Evolutionary conservation across 2,329 filamentous ascomycete genomes (phyloP).

Genomic region (Colletotrichum sp.): DNA sequence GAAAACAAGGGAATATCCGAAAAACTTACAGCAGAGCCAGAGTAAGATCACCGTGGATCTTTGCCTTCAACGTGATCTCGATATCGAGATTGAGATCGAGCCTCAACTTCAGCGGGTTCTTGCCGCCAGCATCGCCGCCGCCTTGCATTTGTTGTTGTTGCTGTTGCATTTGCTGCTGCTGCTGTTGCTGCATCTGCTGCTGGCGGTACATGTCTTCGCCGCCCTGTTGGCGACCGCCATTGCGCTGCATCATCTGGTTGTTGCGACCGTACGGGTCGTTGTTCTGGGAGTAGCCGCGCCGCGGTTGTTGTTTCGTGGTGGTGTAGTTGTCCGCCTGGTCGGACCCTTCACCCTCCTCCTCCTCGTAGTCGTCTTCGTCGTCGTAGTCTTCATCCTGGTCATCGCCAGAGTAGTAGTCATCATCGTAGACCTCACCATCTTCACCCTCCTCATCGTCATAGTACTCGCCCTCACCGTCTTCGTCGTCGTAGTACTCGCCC

Average conservation of each 20-base stretch:
- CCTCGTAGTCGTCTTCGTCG: conserved; percentile 25
- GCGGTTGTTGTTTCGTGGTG: neutral
- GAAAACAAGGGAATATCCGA: neutral
- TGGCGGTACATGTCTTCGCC: conserved; percentile 9
- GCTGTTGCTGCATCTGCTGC: conserved; percentile 26
- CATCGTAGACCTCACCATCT: conserved; percentile 12
- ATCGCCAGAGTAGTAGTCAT: conserved; percentile 22
- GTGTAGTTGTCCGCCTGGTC: conserved; percentile 17
- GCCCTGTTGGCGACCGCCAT: conserved; percentile 10
- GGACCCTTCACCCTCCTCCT: conserved; percentile 6
- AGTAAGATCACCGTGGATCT: conserved; percentile 79
- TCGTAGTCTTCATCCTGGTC: conserved; percentile 23
- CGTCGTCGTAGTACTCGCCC: conserved; percentile 18
- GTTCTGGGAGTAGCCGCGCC: neutral
- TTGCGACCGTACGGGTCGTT: neutral
- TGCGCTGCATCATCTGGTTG: conserved; percentile 4
- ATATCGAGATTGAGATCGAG: conserved; percentile 75
- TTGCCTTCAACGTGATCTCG: conserved; percentile 80
- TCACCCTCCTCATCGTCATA: conserved; percentile 6
- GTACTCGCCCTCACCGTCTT: conserved; percentile 1
- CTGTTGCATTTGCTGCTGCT: conserved; percentile 27
- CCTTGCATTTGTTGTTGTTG: conserved; percentile 21
- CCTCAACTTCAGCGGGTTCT: conserved; percentile 26
- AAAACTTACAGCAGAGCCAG: conserved; percentile 69
- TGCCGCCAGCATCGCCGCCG: conserved; percentile 24